These are phyloP conservation scores for Amauroascus niger DNA, from an alignment of 2,329 filamentous ascomycete genomes.

Conservation along the genomic window DNA sequence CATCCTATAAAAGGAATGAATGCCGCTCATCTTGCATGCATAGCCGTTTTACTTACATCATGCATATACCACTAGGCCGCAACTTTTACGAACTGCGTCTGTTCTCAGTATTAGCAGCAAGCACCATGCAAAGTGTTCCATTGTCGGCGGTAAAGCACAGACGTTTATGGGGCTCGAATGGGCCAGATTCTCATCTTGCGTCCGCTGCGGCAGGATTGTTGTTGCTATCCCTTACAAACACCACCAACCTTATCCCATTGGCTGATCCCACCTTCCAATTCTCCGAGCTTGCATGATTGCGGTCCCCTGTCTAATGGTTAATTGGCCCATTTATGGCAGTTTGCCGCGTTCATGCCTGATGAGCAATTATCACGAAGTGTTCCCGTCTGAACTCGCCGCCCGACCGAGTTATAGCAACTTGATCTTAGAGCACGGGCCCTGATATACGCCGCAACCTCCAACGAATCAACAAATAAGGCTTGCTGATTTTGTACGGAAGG, in stretches of 20 bases:
- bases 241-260: neutral
- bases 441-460: neutral
- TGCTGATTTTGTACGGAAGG: neutral
- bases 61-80: constrained; percentile 1
- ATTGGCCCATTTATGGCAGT: neutral
- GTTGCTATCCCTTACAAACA: neutral
- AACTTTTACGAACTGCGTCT: neutral
- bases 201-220: neutral
- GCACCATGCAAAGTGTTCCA: neutral
- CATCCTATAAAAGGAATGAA: neutral
- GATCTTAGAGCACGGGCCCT: neutral
- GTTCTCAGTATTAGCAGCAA: neutral
- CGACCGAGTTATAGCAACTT: neutral
- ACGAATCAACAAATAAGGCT: neutral
- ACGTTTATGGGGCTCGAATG: neutral
- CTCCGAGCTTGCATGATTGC: neutral
- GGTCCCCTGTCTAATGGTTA: constrained; percentile 4
- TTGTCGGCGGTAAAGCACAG: neutral
- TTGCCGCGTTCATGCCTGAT: constrained; percentile 6
- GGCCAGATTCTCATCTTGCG: neutral
- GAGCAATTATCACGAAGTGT: neutral
- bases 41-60: constrained; percentile 7
- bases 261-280: neutral
- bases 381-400: neutral
- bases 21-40: constrained; percentile 12